Conservation (phyloP, 164 flowering plant species). For the Stephania yunnanensis region DNA sequence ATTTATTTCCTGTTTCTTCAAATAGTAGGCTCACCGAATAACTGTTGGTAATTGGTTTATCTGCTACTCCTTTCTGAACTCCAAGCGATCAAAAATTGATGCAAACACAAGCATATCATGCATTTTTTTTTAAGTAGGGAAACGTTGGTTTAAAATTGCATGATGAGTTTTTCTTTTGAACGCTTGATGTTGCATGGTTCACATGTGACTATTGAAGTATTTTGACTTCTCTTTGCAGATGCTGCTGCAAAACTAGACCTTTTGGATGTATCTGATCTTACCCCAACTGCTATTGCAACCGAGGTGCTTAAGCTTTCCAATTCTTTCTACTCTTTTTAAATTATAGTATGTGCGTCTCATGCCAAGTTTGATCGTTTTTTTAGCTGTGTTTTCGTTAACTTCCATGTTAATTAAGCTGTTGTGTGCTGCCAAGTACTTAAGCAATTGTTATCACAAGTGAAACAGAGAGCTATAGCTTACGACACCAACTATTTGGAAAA, state of each 20-base stretch:
- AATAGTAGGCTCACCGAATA: neutral
- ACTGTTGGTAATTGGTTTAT: neutral
- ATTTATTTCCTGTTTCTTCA: neutral
- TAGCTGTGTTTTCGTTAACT: neutral
- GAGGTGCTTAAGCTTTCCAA: constrained; percentile 29
- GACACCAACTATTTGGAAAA: neutral
- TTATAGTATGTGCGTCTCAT: neutral
- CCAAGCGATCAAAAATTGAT: neutral
- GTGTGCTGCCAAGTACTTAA: neutral
- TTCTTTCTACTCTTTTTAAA: neutral
- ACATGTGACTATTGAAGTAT: constrained; percentile 4
- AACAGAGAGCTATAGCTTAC: neutral
- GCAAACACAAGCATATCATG: neutral
- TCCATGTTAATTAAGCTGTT: neutral
- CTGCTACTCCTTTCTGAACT: neutral
- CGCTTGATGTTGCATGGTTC: neutral
- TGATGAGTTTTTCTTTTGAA: neutral
- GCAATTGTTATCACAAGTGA: neutral
- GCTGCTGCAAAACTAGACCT: constrained; percentile 66
- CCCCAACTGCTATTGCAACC: constrained; percentile 67
- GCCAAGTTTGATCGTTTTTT: neutral
- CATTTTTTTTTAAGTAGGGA: neutral
- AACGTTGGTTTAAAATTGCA: neutral
- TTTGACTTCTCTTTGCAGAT: constrained; percentile 33
- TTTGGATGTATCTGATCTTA: constrained; percentile 47